Percentiles rank a stretch among this genome's conserved stretches.
These are phyloP conservation scores for Przewalskia tangutica DNA, from an alignment of 257 asterid species.

Conservation along the genomic window DNA sequence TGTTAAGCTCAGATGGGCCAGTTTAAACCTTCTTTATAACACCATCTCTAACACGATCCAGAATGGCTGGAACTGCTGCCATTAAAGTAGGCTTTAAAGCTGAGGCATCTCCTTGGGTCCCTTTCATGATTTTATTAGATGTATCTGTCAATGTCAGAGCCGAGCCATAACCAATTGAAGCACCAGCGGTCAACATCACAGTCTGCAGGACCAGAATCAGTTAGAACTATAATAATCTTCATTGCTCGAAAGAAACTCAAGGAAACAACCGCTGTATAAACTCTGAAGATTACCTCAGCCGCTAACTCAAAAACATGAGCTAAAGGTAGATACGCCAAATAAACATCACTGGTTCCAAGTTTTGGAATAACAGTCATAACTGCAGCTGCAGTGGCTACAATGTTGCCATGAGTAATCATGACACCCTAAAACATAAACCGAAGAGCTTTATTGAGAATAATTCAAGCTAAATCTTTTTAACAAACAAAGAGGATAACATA, in stretches of 20 bases:
- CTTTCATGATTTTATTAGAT: constrained; percentile 77
- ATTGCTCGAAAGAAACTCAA: not conserved
- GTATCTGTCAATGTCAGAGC: constrained; percentile 83
- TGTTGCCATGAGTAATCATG: constrained; percentile 89
- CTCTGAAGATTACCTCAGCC: constrained; percentile 61
- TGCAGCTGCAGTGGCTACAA: constrained; percentile 89
- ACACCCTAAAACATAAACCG: constrained; percentile 44
- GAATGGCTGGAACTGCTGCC: constrained; percentile 91
- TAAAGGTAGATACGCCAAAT: constrained; percentile 80
- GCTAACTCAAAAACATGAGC: constrained; percentile 94
- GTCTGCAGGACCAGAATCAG: constrained; percentile 32
- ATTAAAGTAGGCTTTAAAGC: constrained; percentile 62
- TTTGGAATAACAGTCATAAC: constrained; percentile 76
- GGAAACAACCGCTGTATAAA: not conserved
- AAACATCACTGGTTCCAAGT: constrained; percentile 59
- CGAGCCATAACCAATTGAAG: constrained; percentile 77
- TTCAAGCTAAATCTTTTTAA: not conserved
- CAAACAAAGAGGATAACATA: not conserved
- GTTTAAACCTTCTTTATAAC: constrained; percentile 67
- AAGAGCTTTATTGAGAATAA: not conserved
- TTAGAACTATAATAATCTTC: constrained; percentile 15
- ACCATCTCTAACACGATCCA: constrained; percentile 88
- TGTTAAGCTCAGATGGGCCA: not conserved
- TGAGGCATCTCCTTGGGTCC: constrained; percentile 85
- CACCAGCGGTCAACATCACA: constrained; percentile 77